Base-by-base conservation (phyloP, 768 basidiomycete genomes). In the Suillus subluteus region DNA sequence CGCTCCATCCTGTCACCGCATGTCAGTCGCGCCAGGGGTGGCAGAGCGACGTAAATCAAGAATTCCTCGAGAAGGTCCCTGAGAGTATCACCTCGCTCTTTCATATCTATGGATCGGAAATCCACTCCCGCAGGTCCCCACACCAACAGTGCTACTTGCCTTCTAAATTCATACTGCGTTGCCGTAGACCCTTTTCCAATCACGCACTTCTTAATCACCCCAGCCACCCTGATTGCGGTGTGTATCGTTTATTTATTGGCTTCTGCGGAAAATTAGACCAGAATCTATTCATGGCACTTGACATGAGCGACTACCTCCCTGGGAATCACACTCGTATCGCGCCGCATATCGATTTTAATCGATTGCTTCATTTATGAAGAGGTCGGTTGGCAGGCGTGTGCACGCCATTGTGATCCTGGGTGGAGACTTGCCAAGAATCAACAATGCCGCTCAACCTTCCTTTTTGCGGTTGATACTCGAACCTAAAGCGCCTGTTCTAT, bases 361-460 rank as follows among this genome's bases (percentile, higher is more conserved):
- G 70, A 75, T 75, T 44, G 30, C 41, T 73, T 71, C 62, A 74
- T 74, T 71, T 71, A 75, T 75, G 69, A 56, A 59, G n/a, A 59
- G 37, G 15, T 71, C 40, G 58, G 66, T 73, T 73, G 71, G 66
- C 37, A 61, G 59, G 50, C 65, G 64, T 64, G 65, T 65, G 54
- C 63, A 56, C 67, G 38, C 58, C 32, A 56, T 12, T 37, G 55
- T 55, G 66, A 52, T 67, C 64, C 65, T 68, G 63, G 61, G 64
- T 44, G 59, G 63, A 64, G 55, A 9, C 58, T 65, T 64, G 23
- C 50, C 65, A 44, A 48, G 65, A 52, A 48, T 66, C 71, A 75
- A 74, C 74, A 69, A 69, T 68, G 56, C 72, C 72, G 65, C 62
- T 63, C 66, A 72, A 72, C 69, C 71, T 76, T 76, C 69, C 66